These are phyloP conservation scores for Phytophthora kernoviae DNA, from an alignment of 352 stramenopile genomes.

Conservation along the genomic window DNA sequence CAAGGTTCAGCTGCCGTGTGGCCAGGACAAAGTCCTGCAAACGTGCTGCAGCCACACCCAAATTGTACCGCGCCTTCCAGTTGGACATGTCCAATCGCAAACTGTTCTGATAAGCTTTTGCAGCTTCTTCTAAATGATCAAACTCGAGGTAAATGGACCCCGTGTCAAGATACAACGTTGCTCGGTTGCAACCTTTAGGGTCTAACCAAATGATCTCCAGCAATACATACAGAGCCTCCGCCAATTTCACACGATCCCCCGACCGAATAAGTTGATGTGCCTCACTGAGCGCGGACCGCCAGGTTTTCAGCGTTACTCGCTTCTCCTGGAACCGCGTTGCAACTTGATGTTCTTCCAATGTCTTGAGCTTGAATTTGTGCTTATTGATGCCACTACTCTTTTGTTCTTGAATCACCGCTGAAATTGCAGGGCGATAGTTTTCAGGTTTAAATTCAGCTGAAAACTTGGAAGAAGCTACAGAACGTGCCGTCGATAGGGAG, in stretches of 20 bases:
- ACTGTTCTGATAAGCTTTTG: constrained; percentile 51
- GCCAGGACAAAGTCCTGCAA: constrained; percentile 53
- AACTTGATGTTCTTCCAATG: constrained; percentile 59
- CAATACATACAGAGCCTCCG: constrained; percentile 59
- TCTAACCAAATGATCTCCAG: constrained; percentile 57
- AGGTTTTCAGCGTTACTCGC: constrained; percentile 46
- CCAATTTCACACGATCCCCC: constrained; percentile 36
- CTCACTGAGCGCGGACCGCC: constrained; percentile 32
- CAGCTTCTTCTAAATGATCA: constrained; percentile 54
- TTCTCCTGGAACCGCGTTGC: constrained; percentile 59
- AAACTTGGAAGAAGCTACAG: constrained; percentile 16
- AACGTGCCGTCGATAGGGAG: constrained; percentile 24
- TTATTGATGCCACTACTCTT: neutral
- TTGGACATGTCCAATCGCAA: constrained; percentile 37
- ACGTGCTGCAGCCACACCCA: constrained; percentile 50
- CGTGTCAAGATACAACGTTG: constrained; percentile 49
- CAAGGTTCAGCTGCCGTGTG: constrained; percentile 46
- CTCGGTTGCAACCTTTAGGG: constrained; percentile 35
- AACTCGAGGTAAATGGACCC: constrained; percentile 65
- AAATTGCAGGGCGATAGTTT: constrained; percentile 18
- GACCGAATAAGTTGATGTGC: constrained; percentile 35
- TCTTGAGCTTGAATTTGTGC: constrained; percentile 44
- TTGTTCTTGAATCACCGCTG: constrained; percentile 15
- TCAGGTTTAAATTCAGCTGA: constrained; percentile 13
- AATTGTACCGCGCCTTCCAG: constrained; percentile 61